A percentile compares a stretch with the other conserved stretches of the same genome.
Evolutionary conservation across 1,139 yeast species (phyloP).

Genomic region (Nakaseomyces sp.): DNA sequence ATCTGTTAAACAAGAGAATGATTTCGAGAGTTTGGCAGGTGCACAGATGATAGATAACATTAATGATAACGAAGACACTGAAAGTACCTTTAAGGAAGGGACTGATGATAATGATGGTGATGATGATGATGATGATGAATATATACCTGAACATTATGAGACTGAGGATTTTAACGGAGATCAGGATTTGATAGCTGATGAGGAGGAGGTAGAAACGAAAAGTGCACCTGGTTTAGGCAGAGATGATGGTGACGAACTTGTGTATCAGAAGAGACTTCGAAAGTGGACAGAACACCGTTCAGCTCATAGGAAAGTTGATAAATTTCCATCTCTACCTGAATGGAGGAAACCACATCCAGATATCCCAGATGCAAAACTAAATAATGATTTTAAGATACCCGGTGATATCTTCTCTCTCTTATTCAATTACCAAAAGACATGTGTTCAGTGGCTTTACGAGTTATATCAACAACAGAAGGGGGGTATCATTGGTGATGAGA

Average conservation of each 20-base stretch:
- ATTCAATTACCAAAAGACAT: conserved; percentile 89
- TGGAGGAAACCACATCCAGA: conserved; percentile 74
- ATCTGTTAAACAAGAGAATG: conserved; percentile 27
- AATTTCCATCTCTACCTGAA: conserved; percentile 29
- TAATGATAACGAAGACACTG: conserved; percentile 15
- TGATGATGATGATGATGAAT: conserved; percentile 12
- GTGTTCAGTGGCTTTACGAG: conserved; percentile 77
- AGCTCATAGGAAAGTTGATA: conserved; percentile 20
- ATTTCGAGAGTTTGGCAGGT: conserved; percentile 9
- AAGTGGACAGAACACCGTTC: conserved; percentile 49
- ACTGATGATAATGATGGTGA: conserved; percentile 15
- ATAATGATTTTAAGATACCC: conserved; percentile 64
- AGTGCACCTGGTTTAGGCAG: conserved; percentile 22
- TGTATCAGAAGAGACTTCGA: conserved; percentile 50
- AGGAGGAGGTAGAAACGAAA: conserved; percentile 11
- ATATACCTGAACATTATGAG: conserved; percentile 9
- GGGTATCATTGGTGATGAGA: conserved; percentile 94
- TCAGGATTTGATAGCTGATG: conserved; percentile 5
- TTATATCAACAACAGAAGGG: conserved; percentile 80
- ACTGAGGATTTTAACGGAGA: conserved; percentile 8
- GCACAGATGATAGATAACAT: conserved; percentile 7
- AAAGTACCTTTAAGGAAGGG: conserved; percentile 8
- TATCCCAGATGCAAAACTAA: conserved; percentile 63
- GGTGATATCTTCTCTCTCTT: conserved; percentile 84
- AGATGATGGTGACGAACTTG: conserved; percentile 73